Percentiles rank a stretch among this genome's conserved stretches.
Conservation (phyloP, 2,329 filamentous ascomycete genomes). For the Xylariomycetidae sp. region DNA sequence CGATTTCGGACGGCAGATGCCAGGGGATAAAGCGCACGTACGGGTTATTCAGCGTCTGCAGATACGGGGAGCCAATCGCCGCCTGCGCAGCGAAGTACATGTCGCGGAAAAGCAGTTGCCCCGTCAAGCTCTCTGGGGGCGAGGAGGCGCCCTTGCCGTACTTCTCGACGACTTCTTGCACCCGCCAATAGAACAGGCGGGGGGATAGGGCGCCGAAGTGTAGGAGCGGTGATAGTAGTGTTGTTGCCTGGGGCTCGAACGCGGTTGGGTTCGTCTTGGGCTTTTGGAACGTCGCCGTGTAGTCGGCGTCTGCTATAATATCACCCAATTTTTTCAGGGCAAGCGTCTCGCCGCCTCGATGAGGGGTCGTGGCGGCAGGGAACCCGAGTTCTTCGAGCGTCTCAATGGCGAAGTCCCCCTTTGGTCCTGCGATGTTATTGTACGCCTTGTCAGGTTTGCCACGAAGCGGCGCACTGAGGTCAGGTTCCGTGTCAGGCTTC, state of each 20-base stretch:
- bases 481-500: slow-evolving; percentile 41
- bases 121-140: slow-evolving; percentile 65
- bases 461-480: slow-evolving; percentile 57
- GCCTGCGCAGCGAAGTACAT: slow-evolving; percentile 82
- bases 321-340: slow-evolving; percentile 55
- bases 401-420: slow-evolving; percentile 65
- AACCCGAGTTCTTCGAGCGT: slow-evolving; percentile 69
- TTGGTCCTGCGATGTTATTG: slow-evolving; percentile 57
- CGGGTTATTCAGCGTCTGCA: slow-evolving; percentile 60
- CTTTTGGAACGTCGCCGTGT: slow-evolving; percentile 71
- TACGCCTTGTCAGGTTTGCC: slow-evolving; percentile 54
- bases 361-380: slow-evolving; percentile 57
- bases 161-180: slow-evolving; percentile 55
- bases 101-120: slow-evolving; percentile 72
- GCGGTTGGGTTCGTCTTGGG: slow-evolving; percentile 70
- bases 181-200: slow-evolving; percentile 69
- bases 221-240: slow-evolving; percentile 66
- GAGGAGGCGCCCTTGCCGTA: slow-evolving; percentile 53
- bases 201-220: slow-evolving; percentile 71
- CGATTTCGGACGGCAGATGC: slow-evolving; percentile 63
- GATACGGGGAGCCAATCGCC: slow-evolving; percentile 58
- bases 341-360: slow-evolving; percentile 65
- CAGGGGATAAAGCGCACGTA: slow-evolving; percentile 73
- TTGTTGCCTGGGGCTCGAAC: slow-evolving; percentile 69
- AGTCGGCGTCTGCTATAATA: slow-evolving; percentile 58